These are phyloP conservation scores for Raffaelea ambrosiae DNA, from an alignment of 2,329 filamentous ascomycete species.

Conservation along the genomic window DNA sequence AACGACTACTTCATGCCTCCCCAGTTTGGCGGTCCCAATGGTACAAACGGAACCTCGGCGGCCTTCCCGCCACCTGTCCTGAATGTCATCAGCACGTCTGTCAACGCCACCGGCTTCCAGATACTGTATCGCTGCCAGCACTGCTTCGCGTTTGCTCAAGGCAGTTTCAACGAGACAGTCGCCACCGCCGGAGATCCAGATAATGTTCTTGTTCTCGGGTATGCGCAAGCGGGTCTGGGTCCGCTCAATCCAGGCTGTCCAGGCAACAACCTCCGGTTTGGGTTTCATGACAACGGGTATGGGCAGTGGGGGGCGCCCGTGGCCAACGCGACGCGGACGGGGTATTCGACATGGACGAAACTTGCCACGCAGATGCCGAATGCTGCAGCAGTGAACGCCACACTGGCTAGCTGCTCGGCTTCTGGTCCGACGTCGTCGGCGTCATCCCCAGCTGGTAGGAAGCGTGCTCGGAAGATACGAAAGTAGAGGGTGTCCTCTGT, in stretches of 20 bases:
- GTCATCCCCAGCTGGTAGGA: no score
- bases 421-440: no score
- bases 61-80: constrained; percentile 20
- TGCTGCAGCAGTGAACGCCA: not conserved
- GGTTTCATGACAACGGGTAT: constrained; percentile 16
- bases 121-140: constrained; percentile 57
- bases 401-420: no score
- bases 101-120: constrained; percentile 50
- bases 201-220: constrained; percentile 39
- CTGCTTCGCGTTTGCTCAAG: constrained; percentile 45
- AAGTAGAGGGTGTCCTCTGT: no score
- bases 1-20: constrained; percentile 51
- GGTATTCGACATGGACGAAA: constrained; percentile 8
- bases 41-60: constrained; percentile 4
- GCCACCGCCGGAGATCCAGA: constrained; percentile 30
- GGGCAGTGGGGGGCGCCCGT: constrained; percentile 9
- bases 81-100: constrained; percentile 47
- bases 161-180: constrained; percentile 31
- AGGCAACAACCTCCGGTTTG: constrained; percentile 5
- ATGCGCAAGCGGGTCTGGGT: constrained; percentile 39
- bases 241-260: constrained; percentile 8
- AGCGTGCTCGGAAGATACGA: no score
- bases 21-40: constrained; percentile 37
- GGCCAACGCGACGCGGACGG: constrained; percentile 4
- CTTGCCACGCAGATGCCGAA: constrained; percentile 13